These are phyloP conservation scores for Eucommia ulmoides DNA, from an alignment of 257 asterid species.

Conservation along the genomic window DNA sequence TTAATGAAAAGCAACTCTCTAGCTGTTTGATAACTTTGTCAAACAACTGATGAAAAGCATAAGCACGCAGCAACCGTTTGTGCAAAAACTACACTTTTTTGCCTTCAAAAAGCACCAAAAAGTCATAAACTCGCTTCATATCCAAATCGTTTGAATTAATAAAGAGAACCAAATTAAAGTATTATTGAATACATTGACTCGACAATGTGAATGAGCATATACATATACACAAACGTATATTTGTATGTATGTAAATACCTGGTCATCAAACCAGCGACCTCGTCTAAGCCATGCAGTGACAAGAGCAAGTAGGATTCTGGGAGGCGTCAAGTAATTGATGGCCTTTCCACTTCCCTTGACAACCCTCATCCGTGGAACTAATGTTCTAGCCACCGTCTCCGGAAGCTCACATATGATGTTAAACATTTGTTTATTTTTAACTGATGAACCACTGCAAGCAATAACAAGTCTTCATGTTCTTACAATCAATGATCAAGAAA, in stretches of 20 bases:
- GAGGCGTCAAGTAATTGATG: slow-evolving; percentile 91
- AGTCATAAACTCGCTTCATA: too few species aligned
- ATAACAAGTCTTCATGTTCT: slow-evolving; percentile 6
- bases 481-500: background rate
- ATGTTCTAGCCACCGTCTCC: slow-evolving; percentile 92
- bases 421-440: slow-evolving; percentile 88
- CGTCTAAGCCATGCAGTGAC: slow-evolving; percentile 96
- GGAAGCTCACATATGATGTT: slow-evolving; percentile 96
- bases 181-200: too few species aligned
- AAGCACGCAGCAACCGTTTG: too few species aligned
- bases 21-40: too few species aligned
- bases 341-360: slow-evolving; percentile 98
- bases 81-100: too few species aligned
- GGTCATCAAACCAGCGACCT: slow-evolving; percentile 95
- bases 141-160: too few species aligned
- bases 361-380: slow-evolving; percentile 92
- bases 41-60: too few species aligned
- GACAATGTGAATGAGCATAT: too few species aligned
- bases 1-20: background rate
- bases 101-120: too few species aligned
- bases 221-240: too few species aligned
- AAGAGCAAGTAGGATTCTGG: slow-evolving; percentile 82
- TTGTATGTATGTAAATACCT: too few species aligned
- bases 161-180: too few species aligned
- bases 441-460: slow-evolving; percentile 75